phyloP scores from a whole-genome alignment of 257 asterid species.

The Jasminum sambac region DNA sequence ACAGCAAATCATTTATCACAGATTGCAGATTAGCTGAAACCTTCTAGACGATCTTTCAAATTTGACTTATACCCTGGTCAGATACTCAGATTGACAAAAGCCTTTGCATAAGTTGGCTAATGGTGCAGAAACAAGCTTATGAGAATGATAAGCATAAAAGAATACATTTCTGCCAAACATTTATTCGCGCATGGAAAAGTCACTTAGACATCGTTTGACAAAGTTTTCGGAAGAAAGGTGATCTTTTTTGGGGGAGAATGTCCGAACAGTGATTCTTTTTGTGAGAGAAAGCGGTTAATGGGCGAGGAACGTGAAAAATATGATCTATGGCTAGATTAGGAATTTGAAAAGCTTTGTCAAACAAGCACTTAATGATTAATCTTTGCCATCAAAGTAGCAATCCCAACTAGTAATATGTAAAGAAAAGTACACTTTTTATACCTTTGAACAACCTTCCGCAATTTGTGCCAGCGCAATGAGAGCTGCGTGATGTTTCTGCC shows the following conservation, averaged over 20 bases:
- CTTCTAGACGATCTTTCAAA: not conserved
- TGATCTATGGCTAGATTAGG: no score
- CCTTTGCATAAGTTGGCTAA: not conserved
- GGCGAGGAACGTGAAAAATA: no score
- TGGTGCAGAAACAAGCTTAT: not conserved
- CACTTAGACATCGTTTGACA: no score
- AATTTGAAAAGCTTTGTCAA: no score
- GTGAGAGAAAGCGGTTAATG: no score
- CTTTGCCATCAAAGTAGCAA: constrained; percentile 7
- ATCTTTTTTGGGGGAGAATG: no score
- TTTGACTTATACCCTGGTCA: not conserved
- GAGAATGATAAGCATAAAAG: not conserved
- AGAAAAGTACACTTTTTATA: constrained; percentile 25
- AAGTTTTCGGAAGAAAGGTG: no score
- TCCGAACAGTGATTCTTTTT: no score
- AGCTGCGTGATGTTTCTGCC: constrained; percentile 96
- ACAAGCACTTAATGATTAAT: not conserved
- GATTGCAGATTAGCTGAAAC: not conserved
- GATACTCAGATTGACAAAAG: not conserved
- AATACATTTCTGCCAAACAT: not conserved
- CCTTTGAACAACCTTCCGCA: constrained; percentile 98
- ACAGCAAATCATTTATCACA: not conserved
- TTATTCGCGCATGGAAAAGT: not conserved
- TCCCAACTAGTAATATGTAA: not conserved
- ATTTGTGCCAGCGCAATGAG: constrained; percentile 96